Evolutionary conservation across 2,329 filamentous ascomycete genomes (phyloP).

Genomic region (Epichloe typhina): DNA sequence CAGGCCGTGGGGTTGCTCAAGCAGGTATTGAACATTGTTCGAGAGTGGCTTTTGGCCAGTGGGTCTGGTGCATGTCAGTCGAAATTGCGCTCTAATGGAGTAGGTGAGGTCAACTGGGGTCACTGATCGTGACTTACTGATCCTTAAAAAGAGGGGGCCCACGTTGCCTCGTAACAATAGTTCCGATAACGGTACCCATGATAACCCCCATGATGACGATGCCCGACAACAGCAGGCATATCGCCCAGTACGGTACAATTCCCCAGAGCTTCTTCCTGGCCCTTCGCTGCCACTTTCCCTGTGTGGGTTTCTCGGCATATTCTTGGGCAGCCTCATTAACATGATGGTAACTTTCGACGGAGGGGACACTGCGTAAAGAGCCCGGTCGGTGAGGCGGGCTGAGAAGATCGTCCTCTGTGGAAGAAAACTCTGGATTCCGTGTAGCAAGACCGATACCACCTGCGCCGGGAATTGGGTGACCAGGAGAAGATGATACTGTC

Average conservation of each 20-base stretch:
- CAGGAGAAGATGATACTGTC: neutral
- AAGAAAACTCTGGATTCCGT: conserved; percentile 49
- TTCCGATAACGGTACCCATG: conserved; percentile 37
- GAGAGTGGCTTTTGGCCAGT: conserved; percentile 21
- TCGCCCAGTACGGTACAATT: conserved; percentile 48
- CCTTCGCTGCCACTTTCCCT: conserved; percentile 37
- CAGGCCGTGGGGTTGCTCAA: conserved; percentile 36
- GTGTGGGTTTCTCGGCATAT: conserved; percentile 33
- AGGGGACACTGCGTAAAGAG: conserved; percentile 34
- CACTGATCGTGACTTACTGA: conserved; percentile 11
- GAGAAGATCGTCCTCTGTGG: conserved; percentile 38
- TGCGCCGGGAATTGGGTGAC: conserved; percentile 35
- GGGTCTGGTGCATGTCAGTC: conserved; percentile 7
- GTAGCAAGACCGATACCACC: conserved; percentile 49
- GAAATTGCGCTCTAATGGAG: neutral
- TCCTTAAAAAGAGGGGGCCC: conserved; percentile 7
- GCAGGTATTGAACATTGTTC: conserved; percentile 36
- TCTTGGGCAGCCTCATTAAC: conserved; percentile 37
- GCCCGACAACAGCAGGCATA: conserved; percentile 34
- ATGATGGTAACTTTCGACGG: conserved; percentile 32
- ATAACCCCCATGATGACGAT: conserved; percentile 42
- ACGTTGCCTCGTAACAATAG: conserved; percentile 10
- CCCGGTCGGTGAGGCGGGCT: conserved; percentile 30
- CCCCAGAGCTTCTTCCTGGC: conserved; percentile 44
- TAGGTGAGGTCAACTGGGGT: too few species aligned